Percentiles rank a stretch among this genome's conserved stretches.
These are phyloP conservation scores for Neopestalotiopsis sp. DNA, from an alignment of 2,329 filamentous ascomycete genomes.

Conservation along the genomic window DNA sequence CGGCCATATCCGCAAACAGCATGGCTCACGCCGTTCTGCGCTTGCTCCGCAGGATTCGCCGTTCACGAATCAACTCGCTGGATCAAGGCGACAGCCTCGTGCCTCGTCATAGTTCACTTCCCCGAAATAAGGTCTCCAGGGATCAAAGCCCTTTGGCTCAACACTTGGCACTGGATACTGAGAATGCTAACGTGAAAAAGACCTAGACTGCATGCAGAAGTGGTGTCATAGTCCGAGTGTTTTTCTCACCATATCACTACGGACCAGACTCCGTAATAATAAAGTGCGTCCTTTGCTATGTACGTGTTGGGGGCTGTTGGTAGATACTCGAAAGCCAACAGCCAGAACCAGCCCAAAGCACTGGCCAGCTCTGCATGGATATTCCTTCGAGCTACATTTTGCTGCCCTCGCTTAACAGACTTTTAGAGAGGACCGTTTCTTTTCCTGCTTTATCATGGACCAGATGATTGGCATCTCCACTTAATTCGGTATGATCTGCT, in stretches of 20 bases:
- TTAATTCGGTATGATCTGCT: constrained; percentile 16
- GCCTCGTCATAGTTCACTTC: constrained; percentile 14
- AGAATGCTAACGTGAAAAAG: constrained; percentile 8
- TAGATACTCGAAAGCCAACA: not conserved
- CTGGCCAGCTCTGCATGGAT: constrained; percentile 11
- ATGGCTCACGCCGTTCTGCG: not conserved
- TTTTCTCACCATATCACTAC: not conserved
- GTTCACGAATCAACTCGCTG: not conserved
- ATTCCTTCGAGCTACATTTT: constrained; percentile 11
- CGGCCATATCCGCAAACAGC: not conserved
- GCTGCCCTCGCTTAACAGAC: constrained; percentile 14
- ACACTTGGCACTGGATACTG: constrained; percentile 12
- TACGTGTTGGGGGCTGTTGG: not conserved
- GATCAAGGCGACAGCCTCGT: constrained; percentile 7
- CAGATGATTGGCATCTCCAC: constrained; percentile 8
- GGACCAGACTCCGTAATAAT: constrained; percentile 2
- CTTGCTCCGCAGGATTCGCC: constrained; percentile 6
- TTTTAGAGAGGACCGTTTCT: constrained; percentile 6
- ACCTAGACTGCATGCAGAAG: constrained; percentile 13
- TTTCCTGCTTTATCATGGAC: constrained; percentile 4
- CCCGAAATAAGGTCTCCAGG: constrained; percentile 14
- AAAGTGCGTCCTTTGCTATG: not conserved
- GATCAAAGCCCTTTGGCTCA: constrained; percentile 13
- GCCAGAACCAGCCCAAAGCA: not conserved
- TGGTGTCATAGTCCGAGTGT: constrained; percentile 17